A percentile compares a stretch with the other conserved stretches of the same genome.
Conservation (phyloP, 2,329 filamentous ascomycete genomes). For the Dryadomyces sulphureus region DNA sequence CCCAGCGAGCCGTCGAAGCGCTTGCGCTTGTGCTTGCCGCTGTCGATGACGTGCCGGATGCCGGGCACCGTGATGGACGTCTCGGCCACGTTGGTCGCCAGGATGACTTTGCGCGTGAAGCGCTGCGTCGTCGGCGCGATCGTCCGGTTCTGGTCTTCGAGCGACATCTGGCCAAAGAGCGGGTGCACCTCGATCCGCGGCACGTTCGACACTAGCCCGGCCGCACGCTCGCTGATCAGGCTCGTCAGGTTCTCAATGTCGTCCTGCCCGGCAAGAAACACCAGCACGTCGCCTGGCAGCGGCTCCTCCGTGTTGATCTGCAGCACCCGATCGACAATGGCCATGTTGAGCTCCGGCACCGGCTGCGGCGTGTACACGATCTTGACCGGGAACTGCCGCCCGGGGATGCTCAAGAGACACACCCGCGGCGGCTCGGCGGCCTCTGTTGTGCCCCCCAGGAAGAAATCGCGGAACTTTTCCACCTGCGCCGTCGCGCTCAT, state of each 20-base stretch:
- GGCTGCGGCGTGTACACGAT: conserved; percentile 59
- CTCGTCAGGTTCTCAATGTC: conserved; percentile 74
- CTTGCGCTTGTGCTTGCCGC: conserved; percentile 88
- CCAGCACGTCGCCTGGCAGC: conserved; percentile 84
- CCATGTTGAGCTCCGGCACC: conserved; percentile 68
- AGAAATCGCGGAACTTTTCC: conserved; percentile 63
- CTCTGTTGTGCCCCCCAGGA: conserved; percentile 22
- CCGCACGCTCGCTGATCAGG: conserved; percentile 66
- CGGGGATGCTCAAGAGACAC: conserved; percentile 54
- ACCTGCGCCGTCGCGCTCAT: conserved; percentile 97
- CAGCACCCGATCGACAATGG: conserved; percentile 67
- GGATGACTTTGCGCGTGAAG: conserved; percentile 74
- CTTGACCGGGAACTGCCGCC: conserved; percentile 75
- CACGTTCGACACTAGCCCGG: conserved; percentile 56
- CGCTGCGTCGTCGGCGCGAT: conserved; percentile 60
- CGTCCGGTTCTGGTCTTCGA: conserved; percentile 71
- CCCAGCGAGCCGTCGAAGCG: conserved; percentile 74
- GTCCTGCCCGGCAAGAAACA: conserved; percentile 86
- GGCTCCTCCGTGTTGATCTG: conserved; percentile 78
- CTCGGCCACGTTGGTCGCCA: conserved; percentile 97
- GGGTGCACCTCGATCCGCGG: conserved; percentile 62
- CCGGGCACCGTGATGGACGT: conserved; percentile 93
- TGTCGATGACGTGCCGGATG: conserved; percentile 81
- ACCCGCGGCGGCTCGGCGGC: conserved; percentile 11
- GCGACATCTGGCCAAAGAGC: conserved; percentile 79